Percentiles rank a stretch among this genome's conserved stretches.
phyloP scores from a whole-genome alignment of 805 yeast species.

The Clavispora asparagi region DNA sequence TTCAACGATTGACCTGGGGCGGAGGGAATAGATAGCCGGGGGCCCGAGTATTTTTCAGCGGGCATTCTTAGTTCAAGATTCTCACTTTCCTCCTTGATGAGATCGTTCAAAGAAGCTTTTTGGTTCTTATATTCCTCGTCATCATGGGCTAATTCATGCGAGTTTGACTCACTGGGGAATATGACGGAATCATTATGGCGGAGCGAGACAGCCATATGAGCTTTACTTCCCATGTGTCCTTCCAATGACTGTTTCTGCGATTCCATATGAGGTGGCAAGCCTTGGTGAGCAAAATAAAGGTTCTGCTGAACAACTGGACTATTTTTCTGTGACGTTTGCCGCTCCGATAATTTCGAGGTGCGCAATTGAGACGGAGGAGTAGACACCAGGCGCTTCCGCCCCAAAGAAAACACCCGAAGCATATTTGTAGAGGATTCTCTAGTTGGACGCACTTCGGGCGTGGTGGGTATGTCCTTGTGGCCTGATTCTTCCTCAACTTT shows the following conservation, averaged over 20 bases:
- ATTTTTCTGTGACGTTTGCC: constrained; percentile 1
- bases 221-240: constrained; percentile 4
- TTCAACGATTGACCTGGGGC: background rate
- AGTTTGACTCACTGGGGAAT: constrained; percentile 4
- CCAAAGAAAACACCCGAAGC: constrained; percentile 4
- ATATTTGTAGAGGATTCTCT: constrained; percentile 1
- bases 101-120: background rate
- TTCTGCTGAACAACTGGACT: constrained; percentile 32
- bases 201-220: constrained; percentile 28
- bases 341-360: constrained; percentile 8
- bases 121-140: background rate
- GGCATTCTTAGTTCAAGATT: background rate
- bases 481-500: background rate
- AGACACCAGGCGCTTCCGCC: constrained; percentile 10
- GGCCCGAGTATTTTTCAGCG: background rate
- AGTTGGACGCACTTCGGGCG: constrained; percentile 5
- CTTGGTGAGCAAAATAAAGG: constrained; percentile 55
- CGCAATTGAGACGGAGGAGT: constrained; percentile 2
- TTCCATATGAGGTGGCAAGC: constrained; percentile 48
- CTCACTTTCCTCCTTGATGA: background rate
- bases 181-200: constrained; percentile 36
- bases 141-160: background rate
- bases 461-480: background rate
- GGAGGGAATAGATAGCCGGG: background rate
- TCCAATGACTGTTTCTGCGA: constrained; percentile 9